Evolutionary conservation across 768 basidiomycete species (phyloP), one percentile per base, ranked within the genome.

Genomic region (Neoboletus magnificus): DNA sequence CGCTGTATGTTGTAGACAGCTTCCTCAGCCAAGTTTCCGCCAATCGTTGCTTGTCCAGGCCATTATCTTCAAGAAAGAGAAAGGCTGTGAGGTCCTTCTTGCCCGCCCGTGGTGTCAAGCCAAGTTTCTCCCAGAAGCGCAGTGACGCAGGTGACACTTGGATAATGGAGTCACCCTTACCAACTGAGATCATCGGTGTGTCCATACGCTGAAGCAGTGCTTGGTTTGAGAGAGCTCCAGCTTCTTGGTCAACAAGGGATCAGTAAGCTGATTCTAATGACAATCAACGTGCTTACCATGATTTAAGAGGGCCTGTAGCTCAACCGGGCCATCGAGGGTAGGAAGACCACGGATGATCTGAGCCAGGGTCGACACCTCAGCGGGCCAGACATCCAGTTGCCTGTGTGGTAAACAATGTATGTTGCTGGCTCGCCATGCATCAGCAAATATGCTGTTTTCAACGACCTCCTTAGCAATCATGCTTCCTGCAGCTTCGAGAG

Each of bases 51-150:
- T 75, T 76, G n/a, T 77, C 77, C 22, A 76, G 74, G 2, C 77
- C 78, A 11, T 77, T 76, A 22, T 83, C 82, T 61, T 93, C 89
- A 51, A 83, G 87, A 45, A 93, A 72, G 1, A 85, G 82, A 67
- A 85, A 90, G 1, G 81, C 82, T 2, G 76, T 79, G 5, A 89
- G 76, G 60, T 93, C 78, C 71, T 93, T 93, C 54, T 73, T 75
- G 8, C 93, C 92, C 35, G 79, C 79, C 45, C 80, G 77, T 0
- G 92, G 92, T 16, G 77, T 76, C 42, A 94, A 66, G 0, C 89
- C 90, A 13, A 93, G 77, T 67, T 91, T 93, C 61, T 89, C 86
- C 91, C 92, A 93, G 68, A 93, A 93, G 2, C 85, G 79, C 23
- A 93, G 65, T 0, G 90, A 86, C 5, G 89, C 71, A 2, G 90